phyloP scores from a whole-genome alignment of 257 asterid genomes.

The Henckelia pumila region DNA sequence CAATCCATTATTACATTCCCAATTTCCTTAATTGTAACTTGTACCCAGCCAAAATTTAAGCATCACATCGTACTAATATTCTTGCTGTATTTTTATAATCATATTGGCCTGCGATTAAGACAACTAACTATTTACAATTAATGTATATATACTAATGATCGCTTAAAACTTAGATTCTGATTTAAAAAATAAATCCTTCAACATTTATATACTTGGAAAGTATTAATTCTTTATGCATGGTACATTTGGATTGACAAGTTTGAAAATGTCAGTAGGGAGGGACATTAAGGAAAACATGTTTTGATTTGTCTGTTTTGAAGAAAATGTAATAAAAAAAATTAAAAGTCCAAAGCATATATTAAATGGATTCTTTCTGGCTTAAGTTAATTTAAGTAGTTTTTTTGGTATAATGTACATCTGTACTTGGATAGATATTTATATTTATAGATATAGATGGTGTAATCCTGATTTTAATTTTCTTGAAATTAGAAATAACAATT shows the following conservation, averaged over 20 bases:
- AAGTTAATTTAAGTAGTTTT: too few species aligned
- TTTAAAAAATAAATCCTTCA: too few species aligned
- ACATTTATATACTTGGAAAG: too few species aligned
- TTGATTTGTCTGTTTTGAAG: not conserved
- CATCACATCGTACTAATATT: not conserved
- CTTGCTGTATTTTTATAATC: not conserved
- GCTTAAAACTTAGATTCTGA: not conserved
- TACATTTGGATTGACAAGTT: not conserved
- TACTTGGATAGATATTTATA: too few species aligned
- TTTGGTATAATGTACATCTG: too few species aligned
- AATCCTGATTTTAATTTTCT: not conserved
- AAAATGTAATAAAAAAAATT: not conserved
- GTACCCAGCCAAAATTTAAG: too few species aligned
- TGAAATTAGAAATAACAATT: too few species aligned
- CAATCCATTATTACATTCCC: too few species aligned
- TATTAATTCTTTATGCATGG: not conserved
- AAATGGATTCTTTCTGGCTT: not conserved
- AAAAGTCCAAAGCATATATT: too few species aligned
- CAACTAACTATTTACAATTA: not conserved
- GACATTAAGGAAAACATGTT: not conserved
- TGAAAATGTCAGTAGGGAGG: not conserved
- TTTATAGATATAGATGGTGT: too few species aligned
- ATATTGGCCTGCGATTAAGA: not conserved
- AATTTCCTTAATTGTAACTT: too few species aligned
- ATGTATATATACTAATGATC: not conserved